These are phyloP conservation scores for Steccherinum ochraceum DNA, from an alignment of 768 basidiomycete genomes.

Conservation along the genomic window DNA sequence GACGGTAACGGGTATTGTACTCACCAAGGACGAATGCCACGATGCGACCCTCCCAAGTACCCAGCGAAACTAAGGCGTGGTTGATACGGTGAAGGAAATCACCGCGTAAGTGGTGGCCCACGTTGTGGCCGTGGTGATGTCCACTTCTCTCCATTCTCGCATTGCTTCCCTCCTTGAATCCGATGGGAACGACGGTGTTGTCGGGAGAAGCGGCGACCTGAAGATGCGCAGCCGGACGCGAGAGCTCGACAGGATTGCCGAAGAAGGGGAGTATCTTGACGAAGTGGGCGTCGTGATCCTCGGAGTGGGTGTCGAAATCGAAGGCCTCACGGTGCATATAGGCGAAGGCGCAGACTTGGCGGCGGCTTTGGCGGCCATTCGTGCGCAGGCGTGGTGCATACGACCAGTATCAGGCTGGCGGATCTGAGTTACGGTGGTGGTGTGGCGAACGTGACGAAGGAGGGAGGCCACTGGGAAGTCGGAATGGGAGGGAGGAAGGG, in stretches of 20 bases:
- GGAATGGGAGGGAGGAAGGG: slow-evolving; percentile 34
- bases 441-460: slow-evolving; percentile 11
- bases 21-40: slow-evolving; percentile 79
- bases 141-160: background rate
- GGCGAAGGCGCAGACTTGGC: slow-evolving; percentile 6
- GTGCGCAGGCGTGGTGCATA: slow-evolving; percentile 1
- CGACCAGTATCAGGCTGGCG: slow-evolving; percentile 2
- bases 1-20: slow-evolving; percentile 18
- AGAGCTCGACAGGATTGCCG: too few species aligned
- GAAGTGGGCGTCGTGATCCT: too few species aligned
- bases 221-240: too few species aligned
- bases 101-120: slow-evolving; percentile 13
- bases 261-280: slow-evolving; percentile 3
- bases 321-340: slow-evolving; percentile 2
- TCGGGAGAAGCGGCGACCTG: background rate
- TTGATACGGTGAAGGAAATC: slow-evolving; percentile 59
- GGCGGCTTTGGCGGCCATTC: slow-evolving; percentile 9
- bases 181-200: slow-evolving; percentile 13
- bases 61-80: slow-evolving; percentile 59
- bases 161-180: slow-evolving; percentile 18
- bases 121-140: slow-evolving; percentile 15
- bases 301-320: background rate
- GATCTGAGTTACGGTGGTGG: slow-evolving; percentile 3
- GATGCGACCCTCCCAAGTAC: slow-evolving; percentile 78
- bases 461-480: slow-evolving; percentile 20